Evolutionary conservation across 495 filamentous ascomycete species (phyloP), one percentile per base, ranked within the genome.

Genomic region (Pseudomonodictys pantanalensis): DNA sequence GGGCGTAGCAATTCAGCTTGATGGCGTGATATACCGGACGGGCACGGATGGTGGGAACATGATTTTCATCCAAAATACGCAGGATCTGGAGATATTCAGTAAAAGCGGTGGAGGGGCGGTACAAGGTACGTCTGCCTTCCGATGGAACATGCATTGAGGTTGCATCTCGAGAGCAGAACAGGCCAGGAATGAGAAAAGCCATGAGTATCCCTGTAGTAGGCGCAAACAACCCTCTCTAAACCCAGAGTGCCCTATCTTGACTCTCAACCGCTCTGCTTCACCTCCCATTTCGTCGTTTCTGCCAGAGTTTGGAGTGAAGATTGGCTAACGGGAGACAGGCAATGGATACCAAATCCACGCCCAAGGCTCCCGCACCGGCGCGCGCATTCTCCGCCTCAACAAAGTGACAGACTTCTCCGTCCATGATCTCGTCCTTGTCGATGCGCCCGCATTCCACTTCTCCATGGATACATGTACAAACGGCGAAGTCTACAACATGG

Each of bases 1-100:
- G 9, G 68, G 54, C 4, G 70, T 64, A 64, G 73, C 72, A 6
- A 52, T 75, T 4, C 72, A 74, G 43, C 54, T 71, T 23, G 73
- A 75, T 51, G 73, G 72, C 18, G 64, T 62, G 22, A 71, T 74
- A 30, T 62, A 69, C 42, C 67, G 72, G 3, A 72, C 66, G 6
- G 72, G 72, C 8, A 74, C 70, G 1, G 72, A 57, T 1, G 71
- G 69, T 22, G 73, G 73, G n/a, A 73, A 75, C 46, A 74, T 75
- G 72, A 74, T 75, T 4, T 96, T 93, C 67, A 84, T 92, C 20
- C 92, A 96, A 75, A 96, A 97, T 74, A 84, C 92, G 74, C 89
- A 96, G 52, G 92, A 98, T 70, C 96, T 98, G 67, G 93, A 98
- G 76, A 93, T 98, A 71, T 81, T 92, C 62, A 92, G 96, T 76